phyloP scores from a whole-genome alignment of 148 eudicot species.

The Fallopia convolvulus region DNA sequence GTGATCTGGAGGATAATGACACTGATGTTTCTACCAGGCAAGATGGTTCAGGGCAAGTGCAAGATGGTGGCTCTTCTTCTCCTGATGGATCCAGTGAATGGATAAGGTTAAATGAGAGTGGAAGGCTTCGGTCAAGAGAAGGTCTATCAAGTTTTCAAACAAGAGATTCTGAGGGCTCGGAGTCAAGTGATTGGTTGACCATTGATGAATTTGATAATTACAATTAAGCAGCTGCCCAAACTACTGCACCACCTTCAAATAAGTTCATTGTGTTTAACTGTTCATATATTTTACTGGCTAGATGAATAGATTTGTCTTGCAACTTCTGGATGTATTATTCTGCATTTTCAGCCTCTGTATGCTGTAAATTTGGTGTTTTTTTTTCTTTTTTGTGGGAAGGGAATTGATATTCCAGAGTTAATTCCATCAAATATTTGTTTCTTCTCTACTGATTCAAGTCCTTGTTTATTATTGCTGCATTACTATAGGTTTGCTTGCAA shows the following conservation, averaged over 20 bases:
- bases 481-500: too few relatives aligned
- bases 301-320: not conserved
- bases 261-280: not conserved
- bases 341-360: not conserved
- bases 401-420: too few relatives aligned
- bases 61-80: constrained; percentile 26
- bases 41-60: constrained; percentile 12
- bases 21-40: constrained; percentile 25
- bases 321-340: not conserved
- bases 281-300: not conserved
- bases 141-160: constrained; percentile 16
- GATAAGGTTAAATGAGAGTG: constrained; percentile 35
- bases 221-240: constrained; percentile 7
- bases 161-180: constrained; percentile 53
- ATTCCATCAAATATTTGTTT: too few relatives aligned
- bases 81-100: constrained; percentile 42
- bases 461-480: too few relatives aligned
- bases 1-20: constrained; percentile 66
- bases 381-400: not conserved
- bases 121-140: constrained; percentile 9
- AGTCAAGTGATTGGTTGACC: constrained; percentile 61
- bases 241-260: not conserved
- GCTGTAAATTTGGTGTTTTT: not conserved
- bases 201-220: constrained; percentile 62
- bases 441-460: constrained; percentile 4